phyloP scores from a whole-genome alignment of 2,329 filamentous ascomycete genomes.

The Xylariaceae sp. region DNA sequence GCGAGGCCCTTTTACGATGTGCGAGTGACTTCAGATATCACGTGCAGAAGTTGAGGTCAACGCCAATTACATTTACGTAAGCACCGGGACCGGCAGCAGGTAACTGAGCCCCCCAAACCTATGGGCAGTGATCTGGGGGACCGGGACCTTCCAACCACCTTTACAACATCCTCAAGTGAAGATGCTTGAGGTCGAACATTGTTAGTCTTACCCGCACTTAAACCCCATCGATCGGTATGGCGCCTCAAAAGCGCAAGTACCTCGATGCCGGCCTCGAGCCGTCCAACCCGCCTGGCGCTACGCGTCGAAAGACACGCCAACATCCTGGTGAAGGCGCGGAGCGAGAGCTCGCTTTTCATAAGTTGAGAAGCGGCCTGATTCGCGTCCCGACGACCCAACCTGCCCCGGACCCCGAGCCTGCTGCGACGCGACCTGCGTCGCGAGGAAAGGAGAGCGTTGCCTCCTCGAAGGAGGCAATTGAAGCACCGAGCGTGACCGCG shows the following conservation, averaged over 20 bases:
- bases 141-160: neutral
- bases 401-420: neutral
- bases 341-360: conserved; percentile 21
- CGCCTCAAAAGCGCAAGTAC: conserved; percentile 31
- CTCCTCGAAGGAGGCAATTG: neutral
- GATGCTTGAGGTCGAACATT: neutral
- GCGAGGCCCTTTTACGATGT: no score
- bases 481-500: neutral
- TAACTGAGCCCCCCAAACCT: neutral
- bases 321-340: conserved; percentile 15
- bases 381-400: conserved; percentile 21
- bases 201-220: no score
- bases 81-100: neutral
- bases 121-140: no score
- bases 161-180: neutral
- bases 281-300: conserved; percentile 8
- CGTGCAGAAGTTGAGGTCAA: conserved; percentile 9
- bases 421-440: conserved; percentile 2
- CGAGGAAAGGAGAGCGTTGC: conserved; percentile 11
- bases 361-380: conserved; percentile 27
- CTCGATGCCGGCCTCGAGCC: conserved; percentile 22
- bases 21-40: conserved; percentile 11
- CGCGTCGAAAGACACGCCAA: conserved; percentile 30
- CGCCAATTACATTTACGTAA: conserved; percentile 18
- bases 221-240: conserved; percentile 19